These are phyloP conservation scores for Fusarium humuli DNA, from an alignment of 2,329 filamentous ascomycete genomes.

Conservation along the genomic window DNA sequence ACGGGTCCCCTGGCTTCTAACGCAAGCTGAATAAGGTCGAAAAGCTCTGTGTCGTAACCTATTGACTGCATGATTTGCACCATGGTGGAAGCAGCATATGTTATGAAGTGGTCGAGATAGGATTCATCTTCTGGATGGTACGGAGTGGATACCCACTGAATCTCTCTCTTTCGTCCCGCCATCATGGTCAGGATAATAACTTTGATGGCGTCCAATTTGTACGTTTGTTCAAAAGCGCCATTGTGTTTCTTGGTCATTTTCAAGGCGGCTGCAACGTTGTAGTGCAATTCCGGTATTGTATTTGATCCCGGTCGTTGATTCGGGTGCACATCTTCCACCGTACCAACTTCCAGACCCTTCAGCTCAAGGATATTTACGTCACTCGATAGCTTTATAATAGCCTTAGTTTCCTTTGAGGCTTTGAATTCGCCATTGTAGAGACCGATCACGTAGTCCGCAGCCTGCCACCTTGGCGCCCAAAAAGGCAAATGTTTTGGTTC, in stretches of 20 bases:
- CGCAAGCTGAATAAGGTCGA: too few species aligned
- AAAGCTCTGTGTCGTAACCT: too few species aligned
- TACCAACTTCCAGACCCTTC: neutral
- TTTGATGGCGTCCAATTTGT: neutral
- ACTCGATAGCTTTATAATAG: accelerated
- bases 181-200: neutral
- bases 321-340: neutral
- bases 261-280: accelerated
- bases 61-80: accelerated
- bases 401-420: accelerated
- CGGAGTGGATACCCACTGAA: accelerated
- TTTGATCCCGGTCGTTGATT: neutral
- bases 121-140: neutral
- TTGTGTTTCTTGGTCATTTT: neutral
- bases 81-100: too few species aligned
- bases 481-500: accelerated
- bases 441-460: accelerated
- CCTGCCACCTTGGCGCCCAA: neutral
- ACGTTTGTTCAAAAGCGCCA: accelerated
- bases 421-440: accelerated
- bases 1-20: accelerated
- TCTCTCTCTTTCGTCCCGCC: accelerated
- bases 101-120: neutral
- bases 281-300: neutral
- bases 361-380: accelerated